Base-by-base conservation (phyloP, 83 land plant species). In the Picea abies region DNA sequence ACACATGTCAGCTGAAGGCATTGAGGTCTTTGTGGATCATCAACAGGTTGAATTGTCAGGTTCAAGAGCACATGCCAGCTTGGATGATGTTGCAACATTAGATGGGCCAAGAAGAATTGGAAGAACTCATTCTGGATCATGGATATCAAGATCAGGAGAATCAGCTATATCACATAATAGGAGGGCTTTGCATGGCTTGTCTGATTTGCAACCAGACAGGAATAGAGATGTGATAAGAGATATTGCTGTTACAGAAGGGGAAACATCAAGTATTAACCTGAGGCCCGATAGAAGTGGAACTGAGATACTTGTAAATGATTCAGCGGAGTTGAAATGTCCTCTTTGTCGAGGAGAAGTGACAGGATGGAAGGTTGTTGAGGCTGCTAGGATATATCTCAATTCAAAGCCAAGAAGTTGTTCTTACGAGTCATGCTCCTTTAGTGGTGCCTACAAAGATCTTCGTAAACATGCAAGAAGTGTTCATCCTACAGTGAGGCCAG, bases 401-500 rank as follows among this genome's bases (percentile, higher is more conserved):
- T 78, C 85, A 14, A 93, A 93, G 70, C 37, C 83, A 4, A 84
- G 95, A 62, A 84, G 82, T 58, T 93, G 95, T 81, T 81, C 94
- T 5, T 62, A 81, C 58, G 95, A 93, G 62, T 81, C 89, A 22
- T 93, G 95, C 69, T 29, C 84, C 20, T 93, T 86, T 70, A 83
- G 70, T 66, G 95, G 95, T 1, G 81, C 84, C 3, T 93, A 93
- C 82, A 12, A 83, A 16, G 90, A 91, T 76, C 89, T 93, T 15
- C 83, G 95, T 66, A 91, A 87, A 83, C 95, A 93, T 83, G 95
- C 94, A 52, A 89, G 94, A 80, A 25, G 76, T 3, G 92, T 81
- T 49, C 95, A 93, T 71, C 95, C 95, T 6, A 41, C 61, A 52
- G 92, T 81, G 10, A 84, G 94, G 12, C 95, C 95, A 49, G 81